Evolutionary conservation across 257 asterid species (phyloP).

Genomic region (Solanum dulcamara): DNA sequence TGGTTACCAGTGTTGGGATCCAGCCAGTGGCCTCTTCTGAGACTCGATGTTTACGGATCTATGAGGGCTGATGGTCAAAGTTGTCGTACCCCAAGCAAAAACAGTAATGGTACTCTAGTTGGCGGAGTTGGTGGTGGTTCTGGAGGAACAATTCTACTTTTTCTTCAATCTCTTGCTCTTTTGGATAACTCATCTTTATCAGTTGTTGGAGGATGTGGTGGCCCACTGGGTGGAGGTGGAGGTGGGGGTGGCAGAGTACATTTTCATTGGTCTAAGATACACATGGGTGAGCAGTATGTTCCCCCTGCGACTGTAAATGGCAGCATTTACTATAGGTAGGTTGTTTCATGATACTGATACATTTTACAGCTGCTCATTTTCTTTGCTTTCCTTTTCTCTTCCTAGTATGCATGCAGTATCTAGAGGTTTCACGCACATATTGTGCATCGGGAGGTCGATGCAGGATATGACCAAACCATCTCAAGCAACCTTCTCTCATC

Average conservation of each 20-base stretch:
- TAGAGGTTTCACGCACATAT: not conserved
- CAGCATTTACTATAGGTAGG: conserved; percentile 52
- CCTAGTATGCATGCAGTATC: not conserved
- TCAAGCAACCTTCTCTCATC: not conserved
- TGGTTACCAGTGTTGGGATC: conserved; percentile 68
- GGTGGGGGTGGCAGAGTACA: conserved; percentile 98
- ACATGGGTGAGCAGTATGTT: conserved; percentile 58
- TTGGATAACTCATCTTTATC: conserved; percentile 62
- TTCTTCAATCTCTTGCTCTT: conserved; percentile 57
- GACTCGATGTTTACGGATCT: conserved; percentile 61
- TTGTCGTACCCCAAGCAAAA: conserved; percentile 30
- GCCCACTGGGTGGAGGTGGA: conserved; percentile 86
- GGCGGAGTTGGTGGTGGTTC: conserved; percentile 97
- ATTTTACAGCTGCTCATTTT: not conserved
- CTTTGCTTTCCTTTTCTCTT: not conserved
- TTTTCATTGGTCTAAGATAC: conserved; percentile 83
- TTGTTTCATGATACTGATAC: not conserved
- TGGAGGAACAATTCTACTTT: conserved; percentile 87
- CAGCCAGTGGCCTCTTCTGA: conserved; percentile 69
- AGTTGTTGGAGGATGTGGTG: conserved; percentile 82
- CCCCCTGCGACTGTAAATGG: conserved; percentile 81
- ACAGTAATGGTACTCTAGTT: conserved; percentile 40
- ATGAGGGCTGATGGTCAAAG: conserved; percentile 81
- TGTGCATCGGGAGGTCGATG: not conserved
- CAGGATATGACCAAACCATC: not conserved